Evolutionary conservation across 345 rosid species (phyloP), one percentile per base, ranked within the genome.

Genomic region (Boechera retrofracta): DNA sequence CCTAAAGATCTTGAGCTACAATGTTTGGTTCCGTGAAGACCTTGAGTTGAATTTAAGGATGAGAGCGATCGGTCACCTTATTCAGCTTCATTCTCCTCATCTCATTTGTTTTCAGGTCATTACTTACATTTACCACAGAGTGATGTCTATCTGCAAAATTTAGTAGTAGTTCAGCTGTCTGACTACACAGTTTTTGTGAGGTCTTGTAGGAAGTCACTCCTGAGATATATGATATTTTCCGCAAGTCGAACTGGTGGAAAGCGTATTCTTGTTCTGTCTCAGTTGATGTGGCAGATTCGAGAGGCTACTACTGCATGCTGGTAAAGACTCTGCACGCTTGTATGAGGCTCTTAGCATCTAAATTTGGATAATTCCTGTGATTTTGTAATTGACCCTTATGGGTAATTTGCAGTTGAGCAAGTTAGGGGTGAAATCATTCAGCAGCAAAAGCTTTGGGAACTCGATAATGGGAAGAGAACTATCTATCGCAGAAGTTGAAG

Each of bases 21-120:
- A 95, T 88, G 93, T 95, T 67, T 95, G 99, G 99, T 95, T 95
- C 64, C 86, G 97, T 44, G 98, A 92, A 75, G 98, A 92, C 78
- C 73, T 95, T 78, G 99, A 92, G 83, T 28, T 95, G 82, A 83
- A 80, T 71, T 72, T 53, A 57, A 86, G 99, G 82, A 92, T 92
- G 97, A 85, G 86, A 82, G 91, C 98, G 2, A 80, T 92, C 3
- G 97, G 99, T 13, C 86, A 89, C 45, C 83, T 92, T 55, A 82
- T 95, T 64, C 84, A 87, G 67, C 79, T 85, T 52, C 97, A 95
- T 84, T 92, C 91, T 10, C 99, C 99, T 4, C 92, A 95, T 64
- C 44, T 95, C 48, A 89, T 95, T 64, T 90, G 97, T 78, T 89
- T 95, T 71, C 99, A 95, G 98, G 98, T 94, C 69, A 64, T 57